phyloP scores from a whole-genome alignment of 1,284 basidiomycete genomes.

The Paramarasmius palmivorus region DNA sequence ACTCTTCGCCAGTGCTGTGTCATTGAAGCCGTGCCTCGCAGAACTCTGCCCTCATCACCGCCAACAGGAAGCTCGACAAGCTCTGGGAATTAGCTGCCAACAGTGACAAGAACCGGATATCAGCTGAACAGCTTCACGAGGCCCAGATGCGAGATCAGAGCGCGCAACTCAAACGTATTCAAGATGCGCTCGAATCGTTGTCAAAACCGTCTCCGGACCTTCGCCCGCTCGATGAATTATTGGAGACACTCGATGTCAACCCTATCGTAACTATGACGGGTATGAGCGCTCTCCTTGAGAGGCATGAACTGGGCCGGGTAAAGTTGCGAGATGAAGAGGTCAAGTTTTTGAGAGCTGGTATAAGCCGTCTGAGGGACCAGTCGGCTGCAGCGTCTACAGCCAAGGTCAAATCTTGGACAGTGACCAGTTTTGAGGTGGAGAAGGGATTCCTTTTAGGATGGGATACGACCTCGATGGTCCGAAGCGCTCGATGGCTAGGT shows the following conservation, averaged over 20 bases:
- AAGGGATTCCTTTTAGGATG: conserved; percentile 12
- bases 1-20: neutral
- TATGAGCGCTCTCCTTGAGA: conserved; percentile 13
- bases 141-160: conserved; percentile 8
- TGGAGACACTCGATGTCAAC: conserved; percentile 12
- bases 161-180: conserved; percentile 8
- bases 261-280: conserved; percentile 10
- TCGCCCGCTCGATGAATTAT: conserved; percentile 3
- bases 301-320: conserved; percentile 9
- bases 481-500: conserved; percentile 11
- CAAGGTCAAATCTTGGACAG: conserved; percentile 12
- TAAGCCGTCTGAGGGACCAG: conserved; percentile 9
- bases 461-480: conserved; percentile 8
- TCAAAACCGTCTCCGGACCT: neutral
- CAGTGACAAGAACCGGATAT: conserved; percentile 7
- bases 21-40: neutral
- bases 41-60: conserved; percentile 11
- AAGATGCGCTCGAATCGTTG: conserved; percentile 8
- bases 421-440: conserved; percentile 11
- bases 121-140: conserved; percentile 4
- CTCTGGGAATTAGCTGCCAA: conserved; percentile 11
- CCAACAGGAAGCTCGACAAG: conserved; percentile 12
- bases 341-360: conserved; percentile 11
- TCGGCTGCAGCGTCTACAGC: conserved; percentile 2
- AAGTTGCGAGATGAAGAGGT: conserved; percentile 7